Conservation (phyloP, 371 early-diverging fungal species). For the Globomyces sp. region DNA sequence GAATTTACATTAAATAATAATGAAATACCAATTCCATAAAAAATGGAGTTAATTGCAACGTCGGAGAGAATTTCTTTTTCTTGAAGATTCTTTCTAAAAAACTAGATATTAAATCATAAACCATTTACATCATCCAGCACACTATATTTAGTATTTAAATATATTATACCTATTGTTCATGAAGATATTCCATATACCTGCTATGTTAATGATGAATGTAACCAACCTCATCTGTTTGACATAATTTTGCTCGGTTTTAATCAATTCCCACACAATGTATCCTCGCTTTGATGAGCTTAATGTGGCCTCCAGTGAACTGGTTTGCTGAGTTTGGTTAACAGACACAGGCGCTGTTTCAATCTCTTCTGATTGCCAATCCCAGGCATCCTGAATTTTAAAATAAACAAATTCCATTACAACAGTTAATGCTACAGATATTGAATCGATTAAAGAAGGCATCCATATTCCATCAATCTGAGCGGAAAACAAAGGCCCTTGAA, state of each 20-base stretch:
- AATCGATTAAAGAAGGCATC: constrained; percentile 43
- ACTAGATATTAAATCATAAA: constrained; percentile 18
- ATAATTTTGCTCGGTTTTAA: constrained; percentile 45
- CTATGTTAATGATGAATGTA: too few species aligned
- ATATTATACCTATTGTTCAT: too few species aligned
- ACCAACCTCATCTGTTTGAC: constrained; percentile 33
- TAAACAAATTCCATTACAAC: constrained; percentile 18
- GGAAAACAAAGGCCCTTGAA: not conserved
- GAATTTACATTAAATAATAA: not conserved
- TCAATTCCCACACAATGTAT: constrained; percentile 38
- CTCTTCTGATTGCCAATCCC: constrained; percentile 35
- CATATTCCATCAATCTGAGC: constrained; percentile 1
- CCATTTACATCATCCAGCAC: constrained; percentile 1
- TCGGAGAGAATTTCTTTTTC: constrained; percentile 29
- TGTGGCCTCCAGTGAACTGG: too few species aligned
- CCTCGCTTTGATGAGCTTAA: constrained; percentile 17
- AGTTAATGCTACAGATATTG: constrained; percentile 38
- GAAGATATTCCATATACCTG: too few species aligned
- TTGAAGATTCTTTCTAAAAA: constrained; percentile 30
- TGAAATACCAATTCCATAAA: constrained; percentile 37
- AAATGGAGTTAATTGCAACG: constrained; percentile 33
- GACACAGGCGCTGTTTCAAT: constrained; percentile 13
- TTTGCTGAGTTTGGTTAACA: too few species aligned
- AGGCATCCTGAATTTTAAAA: constrained; percentile 34
- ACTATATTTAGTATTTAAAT: too few species aligned